Base-by-base conservation (phyloP, 768 basidiomycete species). In the Suillus discolor region DNA sequence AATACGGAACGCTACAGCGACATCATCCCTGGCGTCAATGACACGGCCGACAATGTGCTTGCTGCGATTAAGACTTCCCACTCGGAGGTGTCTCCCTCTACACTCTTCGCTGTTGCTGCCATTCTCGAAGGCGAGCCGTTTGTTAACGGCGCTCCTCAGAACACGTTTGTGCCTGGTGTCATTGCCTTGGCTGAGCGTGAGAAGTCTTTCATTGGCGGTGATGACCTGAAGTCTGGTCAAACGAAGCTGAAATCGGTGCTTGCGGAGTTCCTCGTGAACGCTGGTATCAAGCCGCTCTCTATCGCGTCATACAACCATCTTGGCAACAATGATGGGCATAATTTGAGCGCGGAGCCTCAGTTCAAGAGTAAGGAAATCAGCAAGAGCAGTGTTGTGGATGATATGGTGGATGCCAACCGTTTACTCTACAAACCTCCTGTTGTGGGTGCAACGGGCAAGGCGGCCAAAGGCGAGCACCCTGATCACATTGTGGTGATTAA, bases 301-400 rank as follows among this genome's bases (percentile, higher is more conserved):
- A 98, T 99, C 74, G 93, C 97, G 12, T 95, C 93, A 15, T 99
- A 99, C 85, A 99, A 98, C 85, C 97, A 99, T 77, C 89, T 99
- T 64, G 97, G 97, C 18, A 98, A 98, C 85, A 98, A 99, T 78
- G 97, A 98, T 73, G 96, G 96, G 12, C 87, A 88, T 76, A 97
- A 97, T 80, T 81, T 99, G 74, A 90, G 88, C 62, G 91, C 94
- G 7, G 93, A 94, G 76, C 83, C 83, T 67, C 97, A 98, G 81
- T 99, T 99, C 89, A 91, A 90, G 83, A 93, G 90, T 84, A 99
- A 99, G 88, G 97, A 98, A 83, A 98, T 98, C 79, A 90, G 89
- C 84, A 98, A 99, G 88, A 92, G 91, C 71, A 92, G 89, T 70
- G 96, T 99, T 67, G 96, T 97, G 45, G 97, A 98, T 74, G 97